Conservation (phyloP, 129 eudicot species). For the Smallanthus sonchifolius region DNA sequence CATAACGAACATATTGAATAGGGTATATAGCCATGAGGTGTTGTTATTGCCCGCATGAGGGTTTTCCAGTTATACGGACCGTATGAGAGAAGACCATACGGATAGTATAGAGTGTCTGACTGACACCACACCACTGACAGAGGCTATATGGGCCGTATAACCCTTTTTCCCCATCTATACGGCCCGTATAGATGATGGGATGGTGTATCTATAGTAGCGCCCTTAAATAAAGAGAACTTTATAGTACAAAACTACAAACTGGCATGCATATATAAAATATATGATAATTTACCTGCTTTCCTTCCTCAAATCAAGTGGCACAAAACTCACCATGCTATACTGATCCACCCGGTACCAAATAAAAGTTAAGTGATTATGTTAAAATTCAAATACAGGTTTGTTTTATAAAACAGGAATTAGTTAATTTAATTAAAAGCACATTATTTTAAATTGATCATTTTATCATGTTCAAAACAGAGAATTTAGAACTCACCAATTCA, state of each 20-base stretch:
- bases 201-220: too few relatives aligned
- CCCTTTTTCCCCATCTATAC: too few relatives aligned
- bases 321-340: conserved; percentile 89
- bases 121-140: too few relatives aligned
- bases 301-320: conserved; percentile 92
- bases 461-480: not conserved
- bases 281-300: conserved; percentile 54
- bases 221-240: not conserved
- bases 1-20: not conserved
- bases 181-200: too few relatives aligned
- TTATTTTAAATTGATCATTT: not conserved
- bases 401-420: not conserved
- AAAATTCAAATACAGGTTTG: not conserved
- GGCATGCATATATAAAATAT: not conserved
- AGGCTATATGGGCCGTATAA: too few relatives aligned
- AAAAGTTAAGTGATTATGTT: not conserved
- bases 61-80: too few relatives aligned
- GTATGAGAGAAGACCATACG: too few relatives aligned
- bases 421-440: not conserved
- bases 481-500: conserved; percentile 54
- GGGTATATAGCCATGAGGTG: too few relatives aligned
- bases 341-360: conserved; percentile 63
- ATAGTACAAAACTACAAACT: not conserved
- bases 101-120: too few relatives aligned
- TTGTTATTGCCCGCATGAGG: too few relatives aligned